Evolutionary conservation across 805 yeast species (phyloP).

Genomic region (Candida arabinofermentans): DNA sequence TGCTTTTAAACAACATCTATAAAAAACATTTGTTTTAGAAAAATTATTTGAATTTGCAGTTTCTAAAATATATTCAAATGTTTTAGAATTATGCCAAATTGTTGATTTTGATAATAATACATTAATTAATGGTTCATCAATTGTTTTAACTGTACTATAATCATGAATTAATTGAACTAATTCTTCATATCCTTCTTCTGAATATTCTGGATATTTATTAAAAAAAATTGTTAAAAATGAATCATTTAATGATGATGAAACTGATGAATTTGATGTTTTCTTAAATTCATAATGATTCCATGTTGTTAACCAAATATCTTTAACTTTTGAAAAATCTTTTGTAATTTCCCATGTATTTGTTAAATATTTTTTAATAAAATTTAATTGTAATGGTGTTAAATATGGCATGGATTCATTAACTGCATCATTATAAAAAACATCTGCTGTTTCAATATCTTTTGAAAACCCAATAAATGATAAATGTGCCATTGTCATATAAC

Average conservation of each 20-base stretch:
- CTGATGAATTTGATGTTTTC: slow-evolving; percentile 56
- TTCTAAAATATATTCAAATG: slow-evolving; percentile 58
- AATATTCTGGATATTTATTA: slow-evolving; percentile 46
- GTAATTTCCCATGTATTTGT: slow-evolving; percentile 56
- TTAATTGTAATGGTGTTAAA: slow-evolving; percentile 64
- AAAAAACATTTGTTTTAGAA: slow-evolving; percentile 61
- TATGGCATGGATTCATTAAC: slow-evolving; percentile 69
- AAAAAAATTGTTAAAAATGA: slow-evolving; percentile 68
- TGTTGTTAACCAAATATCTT: slow-evolving; percentile 60
- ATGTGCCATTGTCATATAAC: slow-evolving; percentile 69
- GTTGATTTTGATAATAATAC: slow-evolving; percentile 65
- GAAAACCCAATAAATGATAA: slow-evolving; percentile 74
- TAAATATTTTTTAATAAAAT: slow-evolving; percentile 62
- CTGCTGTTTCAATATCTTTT: slow-evolving; percentile 66
- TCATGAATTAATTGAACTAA: slow-evolving; percentile 53
- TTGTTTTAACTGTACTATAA: slow-evolving; percentile 52
- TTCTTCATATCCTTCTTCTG: slow-evolving; percentile 51
- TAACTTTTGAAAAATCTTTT: slow-evolving; percentile 53
- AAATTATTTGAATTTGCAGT: slow-evolving; percentile 57
- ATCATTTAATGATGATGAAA: slow-evolving; percentile 68
- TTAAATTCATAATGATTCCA: slow-evolving; percentile 50
- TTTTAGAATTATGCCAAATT: slow-evolving; percentile 63
- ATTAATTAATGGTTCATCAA: slow-evolving; percentile 81
- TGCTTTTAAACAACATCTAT: slow-evolving; percentile 69
- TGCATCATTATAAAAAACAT: slow-evolving; percentile 71